Evolutionary conservation across 2,329 filamentous ascomycete species (phyloP).

Genomic region (Paraconiothyrium sp.): DNA sequence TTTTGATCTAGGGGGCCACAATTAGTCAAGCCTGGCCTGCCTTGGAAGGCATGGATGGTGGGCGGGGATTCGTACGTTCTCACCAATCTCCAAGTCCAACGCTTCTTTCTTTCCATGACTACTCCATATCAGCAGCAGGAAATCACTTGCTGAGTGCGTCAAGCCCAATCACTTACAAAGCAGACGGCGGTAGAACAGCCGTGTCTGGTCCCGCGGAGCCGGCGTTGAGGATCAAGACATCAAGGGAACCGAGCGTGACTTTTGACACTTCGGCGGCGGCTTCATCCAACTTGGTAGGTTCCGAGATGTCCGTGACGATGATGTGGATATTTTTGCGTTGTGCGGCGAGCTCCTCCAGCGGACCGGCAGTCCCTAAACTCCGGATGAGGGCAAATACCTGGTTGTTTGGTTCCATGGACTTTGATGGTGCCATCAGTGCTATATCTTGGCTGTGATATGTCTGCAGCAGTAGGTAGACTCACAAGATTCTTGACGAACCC

Average conservation of each 20-base stretch:
- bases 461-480: constrained; percentile 17
- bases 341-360: constrained; percentile 24
- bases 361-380: constrained; percentile 22
- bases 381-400: constrained; percentile 27
- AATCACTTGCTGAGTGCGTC: background rate
- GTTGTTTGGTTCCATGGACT: constrained; percentile 22
- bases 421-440: background rate
- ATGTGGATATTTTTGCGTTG: constrained; percentile 25
- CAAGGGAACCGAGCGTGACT: constrained; percentile 21
- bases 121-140: background rate
- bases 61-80: background rate
- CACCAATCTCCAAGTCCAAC: background rate
- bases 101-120: background rate
- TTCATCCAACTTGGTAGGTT: constrained; percentile 18
- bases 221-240: constrained; percentile 27
- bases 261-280: constrained; percentile 23
- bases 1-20: constrained; percentile 38
- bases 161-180: constrained; percentile 16
- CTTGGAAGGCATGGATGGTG: background rate
- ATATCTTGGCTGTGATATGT: constrained; percentile 3
- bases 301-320: constrained; percentile 22
- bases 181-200: constrained; percentile 18
- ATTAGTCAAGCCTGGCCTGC: background rate
- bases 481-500: constrained; percentile 23
- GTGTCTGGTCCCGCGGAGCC: constrained; percentile 24